A percentile compares a stretch with the other conserved stretches of the same genome.
These are phyloP conservation scores for Theileria parva DNA, from an alignment of 169 alveolate genomes.

Conservation along the genomic window DNA sequence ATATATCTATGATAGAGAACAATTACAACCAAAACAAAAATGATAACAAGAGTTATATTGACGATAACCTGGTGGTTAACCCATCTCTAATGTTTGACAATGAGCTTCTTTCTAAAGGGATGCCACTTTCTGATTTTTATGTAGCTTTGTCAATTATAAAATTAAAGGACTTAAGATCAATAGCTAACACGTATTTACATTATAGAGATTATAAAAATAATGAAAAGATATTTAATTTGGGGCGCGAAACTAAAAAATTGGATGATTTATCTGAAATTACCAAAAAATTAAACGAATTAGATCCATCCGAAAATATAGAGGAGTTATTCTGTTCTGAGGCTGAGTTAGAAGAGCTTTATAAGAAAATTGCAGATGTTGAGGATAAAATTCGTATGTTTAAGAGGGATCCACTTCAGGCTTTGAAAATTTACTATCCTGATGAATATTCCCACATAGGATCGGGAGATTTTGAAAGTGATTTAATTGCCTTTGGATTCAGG, in stretches of 20 bases:
- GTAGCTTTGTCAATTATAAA: constrained; percentile 68
- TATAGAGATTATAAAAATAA: constrained; percentile 58
- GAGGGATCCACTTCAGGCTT: constrained; percentile 33
- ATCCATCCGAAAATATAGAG: constrained; percentile 8
- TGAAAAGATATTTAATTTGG: constrained; percentile 36
- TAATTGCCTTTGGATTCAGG: constrained; percentile 11
- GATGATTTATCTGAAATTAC: constrained; percentile 2
- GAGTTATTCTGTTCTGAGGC: constrained; percentile 34
- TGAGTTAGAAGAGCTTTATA: constrained; percentile 16
- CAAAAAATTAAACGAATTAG: constrained; percentile 21
- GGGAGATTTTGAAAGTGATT: constrained; percentile 10
- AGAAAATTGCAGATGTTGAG: constrained; percentile 19
- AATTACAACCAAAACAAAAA: background rate
- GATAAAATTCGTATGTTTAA: constrained; percentile 8
- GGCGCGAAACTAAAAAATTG: constrained; percentile 15
- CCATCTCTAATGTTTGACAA: constrained; percentile 66
- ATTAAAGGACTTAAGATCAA: constrained; percentile 61
- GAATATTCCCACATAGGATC: background rate
- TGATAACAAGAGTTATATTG: constrained; percentile 1
- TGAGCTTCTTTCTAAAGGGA: constrained; percentile 63
- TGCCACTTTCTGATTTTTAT: constrained; percentile 70
- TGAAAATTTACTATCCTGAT: constrained; percentile 1
- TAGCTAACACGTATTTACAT: constrained; percentile 58
- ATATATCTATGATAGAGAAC: constrained; percentile 18
- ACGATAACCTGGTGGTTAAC: constrained; percentile 57